Percentiles rank a stretch among this genome's conserved stretches.
Evolutionary conservation across 129 eudicot genomes (phyloP).

Genomic region (Smallanthus sonchifolius): DNA sequence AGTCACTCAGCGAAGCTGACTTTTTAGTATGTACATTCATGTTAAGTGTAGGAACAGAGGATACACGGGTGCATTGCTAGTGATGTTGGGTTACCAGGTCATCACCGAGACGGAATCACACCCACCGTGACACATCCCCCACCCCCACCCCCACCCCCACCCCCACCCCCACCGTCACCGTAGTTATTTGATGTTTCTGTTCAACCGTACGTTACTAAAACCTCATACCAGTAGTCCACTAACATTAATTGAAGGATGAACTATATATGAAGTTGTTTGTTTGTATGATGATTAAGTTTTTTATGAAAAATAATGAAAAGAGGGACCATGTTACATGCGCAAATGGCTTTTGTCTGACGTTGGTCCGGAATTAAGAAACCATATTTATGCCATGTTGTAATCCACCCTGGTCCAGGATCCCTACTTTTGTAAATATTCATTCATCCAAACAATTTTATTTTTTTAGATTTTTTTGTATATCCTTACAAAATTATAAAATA

Average conservation of each 20-base stretch:
- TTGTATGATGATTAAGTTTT: background rate
- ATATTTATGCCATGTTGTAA: conserved; percentile 41
- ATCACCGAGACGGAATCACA: too few species aligned
- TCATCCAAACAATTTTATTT: conserved; percentile 8
- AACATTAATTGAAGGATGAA: background rate
- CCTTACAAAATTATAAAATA: background rate
- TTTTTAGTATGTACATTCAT: too few species aligned
- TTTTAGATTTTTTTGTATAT: background rate
- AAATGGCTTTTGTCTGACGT: conserved; percentile 32
- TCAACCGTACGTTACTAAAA: too few species aligned
- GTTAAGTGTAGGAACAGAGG: too few species aligned
- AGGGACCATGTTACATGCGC: conserved; percentile 39
- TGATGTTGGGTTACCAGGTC: too few species aligned
- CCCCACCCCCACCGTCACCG: too few species aligned
- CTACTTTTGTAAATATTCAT: conserved; percentile 22
- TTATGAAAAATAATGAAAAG: background rate
- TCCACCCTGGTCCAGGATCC: conserved; percentile 23
- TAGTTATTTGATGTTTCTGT: too few species aligned
- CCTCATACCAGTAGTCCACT: too few species aligned
- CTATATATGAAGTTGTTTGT: background rate
- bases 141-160: too few species aligned
- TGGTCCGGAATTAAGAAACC: conserved; percentile 41
- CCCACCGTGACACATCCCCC: too few species aligned
- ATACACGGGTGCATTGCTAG: too few species aligned
- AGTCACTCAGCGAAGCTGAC: too few species aligned